A percentile compares a stretch with the other conserved stretches of the same genome.
Evolutionary conservation across 495 filamentous ascomycete species (phyloP).

Genomic region (Pseudoneurospora amorphoporcata): DNA sequence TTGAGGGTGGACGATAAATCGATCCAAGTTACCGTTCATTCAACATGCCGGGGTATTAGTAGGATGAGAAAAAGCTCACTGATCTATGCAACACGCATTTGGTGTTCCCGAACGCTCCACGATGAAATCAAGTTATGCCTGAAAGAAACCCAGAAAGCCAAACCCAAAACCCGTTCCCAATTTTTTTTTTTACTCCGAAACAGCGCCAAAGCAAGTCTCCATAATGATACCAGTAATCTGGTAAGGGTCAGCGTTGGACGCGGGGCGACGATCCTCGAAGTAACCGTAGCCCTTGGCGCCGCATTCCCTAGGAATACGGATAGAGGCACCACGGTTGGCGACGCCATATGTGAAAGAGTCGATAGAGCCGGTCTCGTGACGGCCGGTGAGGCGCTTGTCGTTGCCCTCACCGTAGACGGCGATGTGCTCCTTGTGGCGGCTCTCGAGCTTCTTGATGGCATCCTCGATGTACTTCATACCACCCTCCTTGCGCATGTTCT

Average conservation of each 20-base stretch:
- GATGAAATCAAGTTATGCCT: background rate
- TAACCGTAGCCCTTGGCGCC: constrained; percentile 95
- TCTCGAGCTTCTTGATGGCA: constrained; percentile 54
- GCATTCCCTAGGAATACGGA: constrained; percentile 84
- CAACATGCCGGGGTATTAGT: background rate
- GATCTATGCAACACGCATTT: background rate
- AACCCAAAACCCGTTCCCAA: background rate
- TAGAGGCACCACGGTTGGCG: constrained; percentile 81
- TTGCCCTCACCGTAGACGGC: constrained; percentile 96
- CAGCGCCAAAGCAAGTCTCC: constrained; percentile 17
- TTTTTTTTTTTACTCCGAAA: constrained; percentile 1
- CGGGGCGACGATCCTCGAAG: constrained; percentile 94
- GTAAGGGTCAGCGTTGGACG: constrained; percentile 93
- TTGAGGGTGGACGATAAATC: background rate
- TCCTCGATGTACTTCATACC: constrained; percentile 90
- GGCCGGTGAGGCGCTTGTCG: constrained; percentile 78
- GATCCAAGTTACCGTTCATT: background rate
- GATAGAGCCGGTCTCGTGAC: constrained; percentile 87
- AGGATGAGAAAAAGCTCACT: background rate
- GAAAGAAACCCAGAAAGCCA: constrained; percentile 1
- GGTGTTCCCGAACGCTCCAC: background rate
- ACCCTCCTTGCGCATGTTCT: constrained; percentile 77
- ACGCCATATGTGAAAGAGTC: constrained; percentile 93
- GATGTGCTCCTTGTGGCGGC: constrained; percentile 90
- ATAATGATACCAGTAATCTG: constrained; percentile 34